Evolutionary conservation across 768 basidiomycete genomes (phyloP), one percentile per base, ranked within the genome.

Genomic region (Porphyrellus cyaneotinctus): DNA sequence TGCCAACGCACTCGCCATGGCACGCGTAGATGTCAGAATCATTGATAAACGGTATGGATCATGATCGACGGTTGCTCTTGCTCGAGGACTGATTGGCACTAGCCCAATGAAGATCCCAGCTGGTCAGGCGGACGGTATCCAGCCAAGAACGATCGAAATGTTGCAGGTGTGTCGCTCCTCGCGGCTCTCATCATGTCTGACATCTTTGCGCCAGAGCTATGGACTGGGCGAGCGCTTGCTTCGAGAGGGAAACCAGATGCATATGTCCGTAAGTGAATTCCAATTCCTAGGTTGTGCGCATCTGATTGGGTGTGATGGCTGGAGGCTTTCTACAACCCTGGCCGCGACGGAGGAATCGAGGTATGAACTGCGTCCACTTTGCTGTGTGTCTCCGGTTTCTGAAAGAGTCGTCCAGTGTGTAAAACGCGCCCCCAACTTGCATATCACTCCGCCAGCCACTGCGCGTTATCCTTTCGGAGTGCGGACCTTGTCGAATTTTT

Each of bases 241-340:
- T 23, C 74, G 68, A 36, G 79, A 88, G 59, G 87, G 81, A 6
- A 82, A 81, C 52, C 84, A 87, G 44, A 75, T 91, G 76, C 80
- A 87, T 54, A 77, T 80, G 69, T 81, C 80, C 47, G 88, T 88
- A 65, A 53, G 81, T 72, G 4, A 35, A 15, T 1, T 1, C 9
- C 39, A 15, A n/a, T 1, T 12, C 20, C 9, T 3, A 6, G 7
- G 2, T 18, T 13, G 31, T 12, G 17, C 9, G 7, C 15, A 17
- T 20, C 24, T 47, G 33, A 44, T 20, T 8, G 13, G n/a, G 4
- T 3, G 12, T 35, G 36, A 6, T 30, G 20, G 3, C 47, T 30
- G 4, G 43, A 90, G 88, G 82, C 86, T 9, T 88, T 89, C 65
- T 90, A 89, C 61, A 84, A 87, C 56, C 87, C 88, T 4, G 72